These are phyloP conservation scores for Trametes sanguinea DNA, from an alignment of 768 basidiomycete genomes.

Conservation along the genomic window DNA sequence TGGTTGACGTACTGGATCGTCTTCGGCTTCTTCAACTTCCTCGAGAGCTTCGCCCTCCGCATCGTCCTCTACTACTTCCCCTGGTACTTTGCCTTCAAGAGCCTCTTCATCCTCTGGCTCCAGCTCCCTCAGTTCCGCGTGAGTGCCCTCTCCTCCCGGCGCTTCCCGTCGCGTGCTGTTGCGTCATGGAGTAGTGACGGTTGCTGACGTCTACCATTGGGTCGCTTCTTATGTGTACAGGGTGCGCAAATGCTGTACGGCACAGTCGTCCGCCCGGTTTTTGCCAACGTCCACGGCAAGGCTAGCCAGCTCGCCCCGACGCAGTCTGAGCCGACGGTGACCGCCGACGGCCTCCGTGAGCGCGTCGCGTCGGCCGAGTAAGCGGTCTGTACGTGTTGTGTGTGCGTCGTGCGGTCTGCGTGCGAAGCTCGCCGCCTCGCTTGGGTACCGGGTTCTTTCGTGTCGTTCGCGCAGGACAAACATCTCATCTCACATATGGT, in stretches of 20 bases:
- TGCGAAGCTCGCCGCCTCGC: constrained; percentile 11
- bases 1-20: constrained; percentile 99
- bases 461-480: constrained; percentile 10
- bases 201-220: neutral
- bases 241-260: constrained; percentile 86
- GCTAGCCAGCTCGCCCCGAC: constrained; percentile 27
- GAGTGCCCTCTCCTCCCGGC: constrained; percentile 39
- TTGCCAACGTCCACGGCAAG: constrained; percentile 57
- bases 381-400: neutral
- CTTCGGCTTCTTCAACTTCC: constrained; percentile 91
- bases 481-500: neutral
- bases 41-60: constrained; percentile 83
- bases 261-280: constrained; percentile 75
- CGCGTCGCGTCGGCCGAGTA: constrained; percentile 42
- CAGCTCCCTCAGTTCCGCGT: constrained; percentile 85
- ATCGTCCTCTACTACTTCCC: constrained; percentile 89
- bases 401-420: constrained; percentile 1
- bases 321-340: constrained; percentile 54
- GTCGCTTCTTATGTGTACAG: constrained; percentile 39
- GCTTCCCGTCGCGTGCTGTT: constrained; percentile 20
- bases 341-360: constrained; percentile 49
- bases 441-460: constrained; percentile 7
- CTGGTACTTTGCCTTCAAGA: constrained; percentile 96
- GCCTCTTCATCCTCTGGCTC: constrained; percentile 87
- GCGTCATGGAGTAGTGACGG: constrained; percentile 4